Conservation (phyloP, 208 protist species). For the Crithidia mellificae region DNA sequence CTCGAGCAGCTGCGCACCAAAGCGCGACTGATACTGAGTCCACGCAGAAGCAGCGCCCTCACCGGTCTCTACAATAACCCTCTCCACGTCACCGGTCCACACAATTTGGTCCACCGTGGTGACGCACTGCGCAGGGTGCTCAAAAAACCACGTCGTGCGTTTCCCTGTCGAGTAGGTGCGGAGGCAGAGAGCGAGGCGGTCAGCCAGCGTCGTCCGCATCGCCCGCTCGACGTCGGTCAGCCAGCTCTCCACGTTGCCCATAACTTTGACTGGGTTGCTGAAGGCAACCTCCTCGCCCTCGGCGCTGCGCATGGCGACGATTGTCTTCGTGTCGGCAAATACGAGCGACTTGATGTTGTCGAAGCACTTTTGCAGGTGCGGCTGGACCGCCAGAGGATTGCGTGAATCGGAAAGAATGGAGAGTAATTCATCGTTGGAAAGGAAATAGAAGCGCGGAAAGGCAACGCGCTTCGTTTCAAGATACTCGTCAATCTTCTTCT, state of each 20-base stretch:
- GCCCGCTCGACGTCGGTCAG: conserved; percentile 89
- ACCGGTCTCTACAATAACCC: conserved; percentile 48
- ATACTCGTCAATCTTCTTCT: conserved; percentile 96
- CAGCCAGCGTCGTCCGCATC: conserved; percentile 87
- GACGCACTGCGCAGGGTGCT: conserved; percentile 92
- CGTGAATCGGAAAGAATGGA: conserved; percentile 97
- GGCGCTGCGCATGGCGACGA: conserved; percentile 84
- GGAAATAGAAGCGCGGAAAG: conserved; percentile 97
- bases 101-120: conserved; percentile 86
- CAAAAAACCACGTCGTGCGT: conserved; percentile 88
- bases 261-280: conserved; percentile 71
- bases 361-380: conserved; percentile 96
- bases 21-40: conserved; percentile 67
- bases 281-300: conserved; percentile 92
- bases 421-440: conserved; percentile 97
- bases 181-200: conserved; percentile 58
- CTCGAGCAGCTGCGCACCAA: conserved; percentile 74
- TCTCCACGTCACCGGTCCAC: conserved; percentile 92
- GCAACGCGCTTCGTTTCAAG: conserved; percentile 94
- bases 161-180: conserved; percentile 53
- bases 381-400: conserved; percentile 94
- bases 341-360: conserved; percentile 92
- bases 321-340: conserved; percentile 77
- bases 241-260: conserved; percentile 95
- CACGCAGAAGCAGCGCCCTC: conserved; percentile 37